Conservation (phyloP, 495 filamentous ascomycete species). For the Penicillium pulvis region DNA sequence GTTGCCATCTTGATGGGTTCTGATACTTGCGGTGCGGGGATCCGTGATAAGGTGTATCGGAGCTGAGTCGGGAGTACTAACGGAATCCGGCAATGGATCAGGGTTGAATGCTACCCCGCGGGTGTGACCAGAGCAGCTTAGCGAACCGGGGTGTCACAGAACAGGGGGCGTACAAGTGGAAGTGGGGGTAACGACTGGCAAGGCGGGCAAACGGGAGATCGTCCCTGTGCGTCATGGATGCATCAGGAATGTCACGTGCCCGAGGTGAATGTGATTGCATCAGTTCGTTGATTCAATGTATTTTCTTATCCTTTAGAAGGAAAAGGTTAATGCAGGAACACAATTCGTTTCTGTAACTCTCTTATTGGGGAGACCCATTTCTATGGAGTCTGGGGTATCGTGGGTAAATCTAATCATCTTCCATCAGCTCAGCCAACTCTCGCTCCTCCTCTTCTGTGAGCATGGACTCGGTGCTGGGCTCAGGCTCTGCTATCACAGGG, state of each 20-base stretch:
- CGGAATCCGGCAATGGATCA: conserved; percentile 21
- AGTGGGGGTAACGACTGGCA: conserved; percentile 21
- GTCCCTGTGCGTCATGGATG: conserved; percentile 43
- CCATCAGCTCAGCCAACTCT: conserved; percentile 87
- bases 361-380: background rate
- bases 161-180: conserved; percentile 17
- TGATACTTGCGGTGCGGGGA: background rate
- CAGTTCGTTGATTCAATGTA: background rate
- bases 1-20: conserved; percentile 5
- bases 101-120: conserved; percentile 15
- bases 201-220: conserved; percentile 33
- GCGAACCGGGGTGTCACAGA: conserved; percentile 10
- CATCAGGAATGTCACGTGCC: conserved; percentile 37
- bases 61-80: conserved; percentile 21
- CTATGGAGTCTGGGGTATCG: conserved; percentile 5
- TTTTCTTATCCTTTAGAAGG: background rate
- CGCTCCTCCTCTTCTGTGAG: conserved; percentile 82
- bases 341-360: background rate
- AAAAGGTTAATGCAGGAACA: background rate
- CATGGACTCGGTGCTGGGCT: conserved; percentile 49
- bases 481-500: conserved; percentile 46
- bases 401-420: conserved; percentile 46
- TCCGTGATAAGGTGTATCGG: conserved; percentile 11
- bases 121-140: conserved; percentile 7
- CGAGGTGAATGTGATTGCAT: background rate